Evolutionary conservation across 2,329 filamentous ascomycete species (phyloP).

Genomic region (Mycosphaerella arachidis): DNA sequence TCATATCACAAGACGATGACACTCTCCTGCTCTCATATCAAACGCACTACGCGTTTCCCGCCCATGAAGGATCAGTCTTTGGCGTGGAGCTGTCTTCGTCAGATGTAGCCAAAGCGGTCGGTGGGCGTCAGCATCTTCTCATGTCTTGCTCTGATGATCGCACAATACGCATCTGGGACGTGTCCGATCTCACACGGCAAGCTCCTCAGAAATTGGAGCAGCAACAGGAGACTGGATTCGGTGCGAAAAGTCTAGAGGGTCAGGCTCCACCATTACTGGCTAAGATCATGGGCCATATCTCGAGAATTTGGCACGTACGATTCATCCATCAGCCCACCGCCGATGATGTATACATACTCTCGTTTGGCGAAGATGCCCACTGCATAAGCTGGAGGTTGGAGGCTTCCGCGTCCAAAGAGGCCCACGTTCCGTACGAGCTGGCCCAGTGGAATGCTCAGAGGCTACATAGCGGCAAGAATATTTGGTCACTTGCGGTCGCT

Average conservation of each 20-base stretch:
- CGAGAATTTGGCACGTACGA: slow-evolving; percentile 81
- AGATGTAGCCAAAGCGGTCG: slow-evolving; percentile 34
- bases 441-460: slow-evolving; percentile 53
- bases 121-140: slow-evolving; percentile 55
- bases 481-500: slow-evolving; percentile 65
- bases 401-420: slow-evolving; percentile 4
- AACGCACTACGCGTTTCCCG: slow-evolving; percentile 55
- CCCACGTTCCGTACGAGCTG: slow-evolving; percentile 35
- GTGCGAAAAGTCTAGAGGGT: slow-evolving; percentile 32
- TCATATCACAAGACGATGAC: slow-evolving; percentile 5
- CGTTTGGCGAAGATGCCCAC: slow-evolving; percentile 81
- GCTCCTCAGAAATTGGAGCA: slow-evolving; percentile 19
- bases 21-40: slow-evolving; percentile 29
- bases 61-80: slow-evolving; percentile 91
- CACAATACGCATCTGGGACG: slow-evolving; percentile 82
- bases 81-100: slow-evolving; percentile 71
- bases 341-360: slow-evolving; percentile 54
- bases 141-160: slow-evolving; percentile 94
- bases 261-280: slow-evolving; percentile 51
- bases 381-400: slow-evolving; percentile 58
- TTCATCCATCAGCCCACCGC: slow-evolving; percentile 43
- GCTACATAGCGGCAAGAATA: slow-evolving; percentile 79
- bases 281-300: slow-evolving; percentile 77
- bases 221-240: slow-evolving; percentile 45
- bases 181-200: slow-evolving; percentile 51